A percentile compares a stretch with the other conserved stretches of the same genome.
Conservation (phyloP, 2,329 filamentous ascomycete genomes). For the Epichloe uncinata region DNA sequence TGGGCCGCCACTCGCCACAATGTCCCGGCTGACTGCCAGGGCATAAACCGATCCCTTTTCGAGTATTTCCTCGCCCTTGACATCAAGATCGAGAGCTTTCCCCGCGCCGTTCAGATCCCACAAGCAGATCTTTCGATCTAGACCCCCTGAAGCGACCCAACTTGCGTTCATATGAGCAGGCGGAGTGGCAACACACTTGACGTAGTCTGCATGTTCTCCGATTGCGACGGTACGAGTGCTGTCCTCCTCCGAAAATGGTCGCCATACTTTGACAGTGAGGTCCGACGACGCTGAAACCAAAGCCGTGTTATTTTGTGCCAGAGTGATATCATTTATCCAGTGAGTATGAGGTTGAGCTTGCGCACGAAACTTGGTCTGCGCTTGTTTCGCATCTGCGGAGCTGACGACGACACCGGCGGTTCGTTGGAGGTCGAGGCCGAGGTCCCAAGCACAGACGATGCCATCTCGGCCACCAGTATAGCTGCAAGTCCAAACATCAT, state of each 20-base stretch:
- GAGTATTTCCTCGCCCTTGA: conserved; percentile 65
- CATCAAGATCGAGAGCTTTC: conserved; percentile 75
- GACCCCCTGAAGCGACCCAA: conserved; percentile 92
- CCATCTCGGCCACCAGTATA: conserved; percentile 95
- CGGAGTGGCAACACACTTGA: conserved; percentile 82
- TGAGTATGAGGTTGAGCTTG: conserved; percentile 71
- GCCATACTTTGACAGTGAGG: conserved; percentile 84
- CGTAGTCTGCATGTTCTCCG: conserved; percentile 89
- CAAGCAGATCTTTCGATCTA: conserved; percentile 82
- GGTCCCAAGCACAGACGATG: conserved; percentile 89
- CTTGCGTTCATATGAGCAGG: conserved; percentile 43
- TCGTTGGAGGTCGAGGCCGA: conserved; percentile 53
- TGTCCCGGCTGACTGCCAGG: conserved; percentile 61
- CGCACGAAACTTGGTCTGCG: conserved; percentile 44
- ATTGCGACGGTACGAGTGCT: conserved; percentile 51
- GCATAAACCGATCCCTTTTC: conserved; percentile 96
- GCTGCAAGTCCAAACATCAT: conserved; percentile 30
- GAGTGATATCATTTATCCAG: conserved; percentile 87
- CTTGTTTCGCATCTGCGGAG: conserved; percentile 16
- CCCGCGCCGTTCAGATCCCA: conserved; percentile 89
- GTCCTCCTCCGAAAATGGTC: conserved; percentile 51
- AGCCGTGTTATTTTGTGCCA: conserved; percentile 64
- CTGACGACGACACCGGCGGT: conserved; percentile 15
- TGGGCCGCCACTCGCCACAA: conserved; percentile 84
- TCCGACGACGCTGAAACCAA: conserved; percentile 89